Evolutionary conservation across 2,329 filamentous ascomycete species (phyloP), one percentile per base, ranked within the genome.

Genomic region (Penicillium sp.): DNA sequence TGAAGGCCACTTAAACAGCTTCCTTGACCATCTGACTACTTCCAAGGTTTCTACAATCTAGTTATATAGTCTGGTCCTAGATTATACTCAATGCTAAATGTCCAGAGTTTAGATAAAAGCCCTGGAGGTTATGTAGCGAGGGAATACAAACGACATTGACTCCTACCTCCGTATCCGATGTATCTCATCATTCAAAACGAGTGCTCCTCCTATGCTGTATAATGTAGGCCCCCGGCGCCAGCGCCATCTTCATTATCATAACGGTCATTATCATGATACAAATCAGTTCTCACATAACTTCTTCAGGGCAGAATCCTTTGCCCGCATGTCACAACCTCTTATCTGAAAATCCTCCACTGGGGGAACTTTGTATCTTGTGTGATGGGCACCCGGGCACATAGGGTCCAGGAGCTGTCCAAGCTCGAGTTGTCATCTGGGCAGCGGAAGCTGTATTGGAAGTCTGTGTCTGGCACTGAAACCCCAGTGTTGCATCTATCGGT

Each of bases 391-490:
- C 10, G 3, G 40, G 35, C 2, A 13, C 2, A 20, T 38, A 47
- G 27, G 37, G 28, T 0, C 39, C 33, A 1, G 38, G 9, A 8
- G n/a, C 35, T 8, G 37, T 38, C 47, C 47, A 49, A 13, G 32
- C 13, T 25, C 24, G 42, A 2, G 38, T 13, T 9, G n/a, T 12
- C 2, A 29, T 20, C 3, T 46, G 35, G 1, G 28, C 9, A 6
- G 35, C 3, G 4, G 28, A 8, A 1, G 7, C 25, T 15, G 42
- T 3, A 2, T 18, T 13, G 0, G 6, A 15, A 18, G 12, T 47
- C 2, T 46, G 44, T 6, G 47, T 6, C 23, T 51, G 40, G n/a
- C 52, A 55, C 10, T 44, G 27, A 18, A 52, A 58, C 1, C 27
- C 1, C 9, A 10, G 46, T n/a, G 32, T 42, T 2, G 45, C 1